Evolutionary conservation across 169 alveolate species (phyloP).

Genomic region (Cryptosporidium andersoni): DNA sequence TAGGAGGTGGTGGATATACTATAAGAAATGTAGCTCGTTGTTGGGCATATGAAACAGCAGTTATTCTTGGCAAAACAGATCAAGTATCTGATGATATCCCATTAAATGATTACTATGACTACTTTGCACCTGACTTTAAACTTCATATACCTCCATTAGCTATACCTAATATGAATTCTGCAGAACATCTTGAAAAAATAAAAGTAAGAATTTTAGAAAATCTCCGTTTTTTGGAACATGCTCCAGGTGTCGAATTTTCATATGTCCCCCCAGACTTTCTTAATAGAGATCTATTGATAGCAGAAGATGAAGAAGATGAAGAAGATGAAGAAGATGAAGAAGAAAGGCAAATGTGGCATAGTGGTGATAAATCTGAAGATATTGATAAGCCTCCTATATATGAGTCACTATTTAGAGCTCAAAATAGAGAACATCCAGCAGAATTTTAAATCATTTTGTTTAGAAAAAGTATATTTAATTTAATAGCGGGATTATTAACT

Average conservation of each 20-base stretch:
- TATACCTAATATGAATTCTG: conserved; percentile 92
- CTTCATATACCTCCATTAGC: conserved; percentile 91
- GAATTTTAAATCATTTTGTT: conserved; percentile 9
- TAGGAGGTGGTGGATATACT: conserved; percentile 99
- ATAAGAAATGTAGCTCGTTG: conserved; percentile 98
- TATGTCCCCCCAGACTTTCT: conserved; percentile 89
- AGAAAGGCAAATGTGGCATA: conserved; percentile 15
- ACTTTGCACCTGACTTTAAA: conserved; percentile 96
- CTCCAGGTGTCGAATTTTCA: conserved; percentile 93
- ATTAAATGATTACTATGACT: conserved; percentile 93
- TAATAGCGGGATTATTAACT: too few relatives aligned
- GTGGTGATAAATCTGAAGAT: neutral
- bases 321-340: conserved; percentile 52
- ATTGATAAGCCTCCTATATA: conserved; percentile 6
- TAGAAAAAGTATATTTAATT: too few relatives aligned
- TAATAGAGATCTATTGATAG: conserved; percentile 74
- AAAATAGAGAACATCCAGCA: conserved; percentile 45
- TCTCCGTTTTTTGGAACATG: conserved; percentile 92
- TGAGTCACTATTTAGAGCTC: conserved; percentile 6
- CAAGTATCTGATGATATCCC: conserved; percentile 92
- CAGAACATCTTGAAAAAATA: conserved; percentile 92
- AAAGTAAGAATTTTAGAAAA: conserved; percentile 90
- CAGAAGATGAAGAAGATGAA: conserved; percentile 50
- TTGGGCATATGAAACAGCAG: conserved; percentile 99
- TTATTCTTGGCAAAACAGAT: conserved; percentile 87